Evolutionary conservation across 2,329 filamentous ascomycete genomes (phyloP).

Genomic region (Pyrenophora graminea): DNA sequence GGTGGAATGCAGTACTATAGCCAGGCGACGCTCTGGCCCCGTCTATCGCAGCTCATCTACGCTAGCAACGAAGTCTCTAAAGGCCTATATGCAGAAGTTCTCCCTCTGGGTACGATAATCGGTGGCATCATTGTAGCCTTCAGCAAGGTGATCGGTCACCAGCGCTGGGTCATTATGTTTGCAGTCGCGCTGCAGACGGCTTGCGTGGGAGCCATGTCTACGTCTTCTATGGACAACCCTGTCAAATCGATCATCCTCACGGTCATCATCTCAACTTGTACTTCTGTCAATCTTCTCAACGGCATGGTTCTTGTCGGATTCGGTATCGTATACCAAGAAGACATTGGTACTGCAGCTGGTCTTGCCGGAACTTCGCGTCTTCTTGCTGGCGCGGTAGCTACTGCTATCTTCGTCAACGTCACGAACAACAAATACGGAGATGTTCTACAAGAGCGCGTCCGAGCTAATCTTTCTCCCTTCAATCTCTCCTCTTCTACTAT

Average conservation of each 20-base stretch:
- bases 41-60: constrained; percentile 35
- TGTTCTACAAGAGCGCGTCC: constrained; percentile 19
- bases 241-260: constrained; percentile 33
- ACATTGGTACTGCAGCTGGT: constrained; percentile 39
- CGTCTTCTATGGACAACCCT: constrained; percentile 31
- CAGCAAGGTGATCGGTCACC: constrained; percentile 35
- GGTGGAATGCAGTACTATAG: constrained; percentile 39
- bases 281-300: constrained; percentile 35
- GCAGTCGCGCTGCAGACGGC: constrained; percentile 36
- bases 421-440: constrained; percentile 36
- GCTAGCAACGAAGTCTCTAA: constrained; percentile 36
- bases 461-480: constrained; percentile 22
- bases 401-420: constrained; percentile 34
- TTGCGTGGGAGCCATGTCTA: constrained; percentile 34
- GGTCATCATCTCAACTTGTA: constrained; percentile 34
- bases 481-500: constrained; percentile 20
- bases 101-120: constrained; percentile 33
- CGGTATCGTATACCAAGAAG: constrained; percentile 37
- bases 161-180: constrained; percentile 34
- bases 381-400: constrained; percentile 35
- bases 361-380: constrained; percentile 36
- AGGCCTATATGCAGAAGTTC: constrained; percentile 32
- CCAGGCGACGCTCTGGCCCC: constrained; percentile 36
- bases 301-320: constrained; percentile 39
- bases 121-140: constrained; percentile 36